Evolutionary conservation across 768 basidiomycete species (phyloP).

Genomic region (Tylopilus balloui): DNA sequence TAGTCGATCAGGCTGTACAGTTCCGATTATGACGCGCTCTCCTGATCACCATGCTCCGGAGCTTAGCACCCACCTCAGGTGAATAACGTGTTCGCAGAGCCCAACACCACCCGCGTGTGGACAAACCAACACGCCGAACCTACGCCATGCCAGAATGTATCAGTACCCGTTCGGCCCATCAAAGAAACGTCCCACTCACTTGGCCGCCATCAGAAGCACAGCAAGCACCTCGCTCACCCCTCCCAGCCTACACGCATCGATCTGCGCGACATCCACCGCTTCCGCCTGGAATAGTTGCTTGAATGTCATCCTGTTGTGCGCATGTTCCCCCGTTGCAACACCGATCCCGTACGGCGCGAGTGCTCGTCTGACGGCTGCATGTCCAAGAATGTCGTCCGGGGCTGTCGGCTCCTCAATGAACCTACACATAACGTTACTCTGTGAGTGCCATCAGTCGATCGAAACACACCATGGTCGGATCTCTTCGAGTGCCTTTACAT

Average conservation of each 20-base stretch:
- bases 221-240: slow-evolving; percentile 89
- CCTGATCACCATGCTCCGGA: neutral
- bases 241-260: slow-evolving; percentile 81
- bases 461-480: slow-evolving; percentile 42
- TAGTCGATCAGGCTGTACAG: slow-evolving; percentile 77
- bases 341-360: slow-evolving; percentile 78
- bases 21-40: slow-evolving; percentile 10
- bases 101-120: slow-evolving; percentile 94
- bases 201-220: slow-evolving; percentile 86
- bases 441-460: neutral
- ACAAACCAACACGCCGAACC: slow-evolving; percentile 81
- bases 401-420: slow-evolving; percentile 95
- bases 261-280: slow-evolving; percentile 88
- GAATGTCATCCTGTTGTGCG: slow-evolving; percentile 93
- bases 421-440: slow-evolving; percentile 31
- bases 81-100: slow-evolving; percentile 88
- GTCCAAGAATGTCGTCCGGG: slow-evolving; percentile 85
- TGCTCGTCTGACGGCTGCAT: slow-evolving; percentile 73
- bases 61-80: slow-evolving; percentile 49
- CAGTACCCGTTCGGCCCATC: neutral
- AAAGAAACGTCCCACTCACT: slow-evolving; percentile 40
- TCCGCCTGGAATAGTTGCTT: slow-evolving; percentile 88
- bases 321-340: slow-evolving; percentile 93
- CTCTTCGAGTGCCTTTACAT: slow-evolving; percentile 69
- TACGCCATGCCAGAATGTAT: slow-evolving; percentile 24